Conservation (phyloP, 139 green algal genomes). For the Limnomonas spitsbergensis region DNA sequence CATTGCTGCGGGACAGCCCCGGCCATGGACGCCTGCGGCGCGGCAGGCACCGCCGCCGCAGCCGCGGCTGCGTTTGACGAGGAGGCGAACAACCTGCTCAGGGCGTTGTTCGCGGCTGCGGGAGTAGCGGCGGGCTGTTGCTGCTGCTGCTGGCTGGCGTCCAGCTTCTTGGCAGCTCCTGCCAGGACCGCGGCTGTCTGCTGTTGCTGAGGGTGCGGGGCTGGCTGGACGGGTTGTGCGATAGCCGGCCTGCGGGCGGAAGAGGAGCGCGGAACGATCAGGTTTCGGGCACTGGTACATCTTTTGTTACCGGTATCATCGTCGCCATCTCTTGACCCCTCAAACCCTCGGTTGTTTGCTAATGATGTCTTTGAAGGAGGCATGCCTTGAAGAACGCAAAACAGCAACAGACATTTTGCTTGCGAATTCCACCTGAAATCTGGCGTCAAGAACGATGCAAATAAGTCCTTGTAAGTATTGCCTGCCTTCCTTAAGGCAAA, state of each 20-base stretch:
- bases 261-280: background rate
- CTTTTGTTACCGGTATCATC: background rate
- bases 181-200: background rate
- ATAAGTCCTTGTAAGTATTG: too few species aligned
- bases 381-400: background rate
- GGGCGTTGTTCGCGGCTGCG: background rate
- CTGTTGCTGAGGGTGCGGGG: background rate
- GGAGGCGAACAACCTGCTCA: background rate
- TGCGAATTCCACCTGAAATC: too few species aligned
- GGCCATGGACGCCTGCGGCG: too few species aligned
- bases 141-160: background rate
- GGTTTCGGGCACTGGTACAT: background rate
- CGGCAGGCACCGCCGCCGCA: too few species aligned
- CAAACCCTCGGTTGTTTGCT: background rate
- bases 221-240: background rate
- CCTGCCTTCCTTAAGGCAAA: too few species aligned
- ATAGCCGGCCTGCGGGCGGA: background rate
- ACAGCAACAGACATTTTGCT: too few species aligned
- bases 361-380: background rate
- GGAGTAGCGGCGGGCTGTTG: background rate
- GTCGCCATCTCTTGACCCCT: background rate
- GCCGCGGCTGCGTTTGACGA: too few species aligned
- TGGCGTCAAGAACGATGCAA: too few species aligned
- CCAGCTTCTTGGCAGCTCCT: conserved; percentile 2
- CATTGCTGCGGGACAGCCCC: too few species aligned